Base-by-base conservation (phyloP, 306 rosid genomes). In the Begonia peltatifolia region DNA sequence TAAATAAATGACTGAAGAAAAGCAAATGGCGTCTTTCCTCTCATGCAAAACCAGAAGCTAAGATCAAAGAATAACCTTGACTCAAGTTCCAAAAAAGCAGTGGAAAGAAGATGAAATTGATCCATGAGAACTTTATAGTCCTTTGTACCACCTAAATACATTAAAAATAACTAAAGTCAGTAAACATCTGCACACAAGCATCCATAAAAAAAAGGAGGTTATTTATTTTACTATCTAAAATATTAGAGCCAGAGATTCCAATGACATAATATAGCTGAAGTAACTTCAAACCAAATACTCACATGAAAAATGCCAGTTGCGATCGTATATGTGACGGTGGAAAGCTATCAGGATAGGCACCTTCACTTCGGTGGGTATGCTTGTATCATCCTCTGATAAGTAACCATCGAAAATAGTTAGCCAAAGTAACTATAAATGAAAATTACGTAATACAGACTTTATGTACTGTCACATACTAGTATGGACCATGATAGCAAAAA, bases 51-150 rank as follows among this genome's bases (percentile, higher is more conserved):
- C 38, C 38, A 7, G 38, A 30, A 30, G 46, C 41, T 55, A 56
- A 15, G 4, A 20, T 55, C 53, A 58, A 53, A 10, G 14, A 90
- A 71, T 73, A 52, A 90, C 99, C 81, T 75, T 66, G 62, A 71
- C 61, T 68, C 88, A 48, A 90, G 95, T 66, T 90, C 99, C 80
- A 83, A 73, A 75, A 86, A 90, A 50, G 99, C 99, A 48, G 80
- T 77, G 54, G 94, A 81, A 71, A 92, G 88, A 25, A 73, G 96
- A 75, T 81, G 99, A 75, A 92, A 77, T 74, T 92, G 75, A 56
- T 92, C 99, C 99, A 92, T 92, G 63, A 92, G 92, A 80, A 92
- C 82, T 77, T 92, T 83, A 81, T 92, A 92, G 50, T 92, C 76
- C 71, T 92, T 86, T 44, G 86, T 81, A 69, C 99, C 99, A 68